A percentile compares a stretch with the other conserved stretches of the same genome.
Evolutionary conservation across 116 monocot genomes (phyloP).

Genomic region (Papilionanthe hybrid): DNA sequence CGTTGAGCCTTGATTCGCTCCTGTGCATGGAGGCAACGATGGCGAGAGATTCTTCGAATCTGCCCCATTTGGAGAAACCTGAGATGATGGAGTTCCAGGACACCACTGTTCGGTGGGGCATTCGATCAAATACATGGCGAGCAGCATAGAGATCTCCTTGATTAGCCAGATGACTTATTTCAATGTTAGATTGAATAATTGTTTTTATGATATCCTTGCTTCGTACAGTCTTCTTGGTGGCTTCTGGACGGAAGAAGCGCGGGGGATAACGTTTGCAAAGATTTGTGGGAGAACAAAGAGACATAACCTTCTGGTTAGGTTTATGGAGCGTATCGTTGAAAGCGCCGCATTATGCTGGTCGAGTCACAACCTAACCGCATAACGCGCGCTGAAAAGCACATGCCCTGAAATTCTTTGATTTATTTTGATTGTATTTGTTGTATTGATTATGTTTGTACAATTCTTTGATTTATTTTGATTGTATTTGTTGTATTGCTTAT

Average conservation of each 20-base stretch:
- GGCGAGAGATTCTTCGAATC: slow-evolving; percentile 11
- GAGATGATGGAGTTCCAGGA: slow-evolving; percentile 32
- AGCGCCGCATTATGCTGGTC: neutral
- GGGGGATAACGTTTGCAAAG: neutral
- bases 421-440: no score
- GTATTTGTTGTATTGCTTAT: no score
- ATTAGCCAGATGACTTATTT: neutral
- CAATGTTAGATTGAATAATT: neutral
- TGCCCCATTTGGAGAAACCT: slow-evolving; percentile 13
- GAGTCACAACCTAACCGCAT: no score
- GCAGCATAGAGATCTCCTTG: slow-evolving; percentile 6
- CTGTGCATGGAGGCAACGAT: slow-evolving; percentile 16
- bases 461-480: no score
- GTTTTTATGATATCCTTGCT: neutral
- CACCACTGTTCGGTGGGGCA: slow-evolving; percentile 19
- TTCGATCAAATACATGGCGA: slow-evolving; percentile 23
- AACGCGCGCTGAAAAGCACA: no score
- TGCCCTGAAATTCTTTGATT: no score
- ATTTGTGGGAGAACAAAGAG: no score
- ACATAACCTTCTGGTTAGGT: neutral
- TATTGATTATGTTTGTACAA: no score
- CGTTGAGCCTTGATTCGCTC: slow-evolving; percentile 9
- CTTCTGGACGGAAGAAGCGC: neutral
- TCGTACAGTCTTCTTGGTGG: neutral
- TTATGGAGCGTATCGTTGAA: neutral